These are phyloP conservation scores for Alternaria triticimaculans DNA, from an alignment of 2,329 filamentous ascomycete genomes.

Conservation along the genomic window DNA sequence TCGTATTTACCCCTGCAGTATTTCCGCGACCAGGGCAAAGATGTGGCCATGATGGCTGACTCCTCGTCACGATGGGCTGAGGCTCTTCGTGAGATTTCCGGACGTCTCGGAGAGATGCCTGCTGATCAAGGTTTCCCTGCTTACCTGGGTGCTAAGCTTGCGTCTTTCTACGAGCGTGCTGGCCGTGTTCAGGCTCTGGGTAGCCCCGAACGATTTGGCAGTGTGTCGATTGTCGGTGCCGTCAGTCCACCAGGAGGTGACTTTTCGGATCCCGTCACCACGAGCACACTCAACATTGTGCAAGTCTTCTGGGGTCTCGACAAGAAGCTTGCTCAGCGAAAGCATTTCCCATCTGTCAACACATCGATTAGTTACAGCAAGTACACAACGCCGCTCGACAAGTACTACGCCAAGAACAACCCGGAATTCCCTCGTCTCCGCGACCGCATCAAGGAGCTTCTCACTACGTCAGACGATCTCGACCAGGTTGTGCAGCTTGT, in stretches of 20 bases:
- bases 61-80: conserved; percentile 98
- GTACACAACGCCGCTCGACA: conserved; percentile 87
- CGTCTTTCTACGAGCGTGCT: conserved; percentile 98
- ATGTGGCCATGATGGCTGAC: conserved; percentile 99
- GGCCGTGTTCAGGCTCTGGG: conserved; percentile 85
- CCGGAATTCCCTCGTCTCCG: conserved; percentile 93
- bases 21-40: conserved; percentile 94
- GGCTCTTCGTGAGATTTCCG: conserved; percentile 96
- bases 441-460: conserved; percentile 90
- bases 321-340: conserved; percentile 98
- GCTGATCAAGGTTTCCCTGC: conserved; percentile 99
- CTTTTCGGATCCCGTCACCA: conserved; percentile 98
- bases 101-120: conserved; percentile 99
- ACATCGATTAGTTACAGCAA: conserved; percentile 95
- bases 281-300: conserved; percentile 91
- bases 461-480: conserved; percentile 94
- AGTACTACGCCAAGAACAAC: conserved; percentile 91
- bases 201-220: conserved; percentile 85
- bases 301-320: conserved; percentile 99
- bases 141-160: conserved; percentile 94
- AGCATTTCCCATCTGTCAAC: conserved; percentile 99
- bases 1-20: conserved; percentile 59
- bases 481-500: conserved; percentile 99
- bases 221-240: conserved; percentile 96
- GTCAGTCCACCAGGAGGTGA: conserved; percentile 98